Evolutionary conservation across 306 rosid species (phyloP).

Genomic region (Lupinus albus): DNA sequence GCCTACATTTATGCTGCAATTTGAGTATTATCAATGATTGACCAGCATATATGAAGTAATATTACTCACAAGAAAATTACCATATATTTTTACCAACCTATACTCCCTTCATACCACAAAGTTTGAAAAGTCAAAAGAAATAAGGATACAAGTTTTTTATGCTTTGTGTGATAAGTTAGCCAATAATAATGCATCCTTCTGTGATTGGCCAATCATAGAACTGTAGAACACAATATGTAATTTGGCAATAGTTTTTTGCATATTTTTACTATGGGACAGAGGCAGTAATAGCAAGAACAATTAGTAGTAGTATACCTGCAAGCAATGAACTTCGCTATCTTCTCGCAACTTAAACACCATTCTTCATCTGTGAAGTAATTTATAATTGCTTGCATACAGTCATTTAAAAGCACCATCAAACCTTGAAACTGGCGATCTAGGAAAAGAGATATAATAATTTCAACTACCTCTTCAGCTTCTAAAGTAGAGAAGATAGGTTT

Average conservation of each 20-base stretch:
- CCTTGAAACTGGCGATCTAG: slow-evolving; percentile 84
- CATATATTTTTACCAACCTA: neutral
- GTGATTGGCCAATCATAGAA: too few relatives aligned
- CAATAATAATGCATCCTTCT: too few relatives aligned
- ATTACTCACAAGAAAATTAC: neutral
- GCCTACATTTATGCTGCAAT: too few relatives aligned
- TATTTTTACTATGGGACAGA: too few relatives aligned
- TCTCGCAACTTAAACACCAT: slow-evolving; percentile 73
- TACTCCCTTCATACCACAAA: too few relatives aligned
- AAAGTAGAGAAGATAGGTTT: slow-evolving; percentile 57
- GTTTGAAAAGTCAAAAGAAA: too few relatives aligned
- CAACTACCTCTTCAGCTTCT: slow-evolving; percentile 81
- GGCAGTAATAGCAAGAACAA: slow-evolving; percentile 14
- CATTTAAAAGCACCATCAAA: slow-evolving; percentile 59
- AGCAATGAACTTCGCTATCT: slow-evolving; percentile 78
- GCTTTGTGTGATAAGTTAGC: too few relatives aligned
- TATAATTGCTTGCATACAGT: slow-evolving; percentile 68
- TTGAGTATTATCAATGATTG: too few relatives aligned
- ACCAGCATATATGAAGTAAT: too few relatives aligned
- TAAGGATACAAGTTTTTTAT: too few relatives aligned
- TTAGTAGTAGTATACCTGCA: slow-evolving; percentile 60
- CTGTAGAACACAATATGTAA: too few relatives aligned
- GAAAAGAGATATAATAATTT: slow-evolving; percentile 68
- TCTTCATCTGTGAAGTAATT: slow-evolving; percentile 73
- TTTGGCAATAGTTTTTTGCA: too few relatives aligned